Evolutionary conservation across 2,329 filamentous ascomycete species (phyloP), one percentile per base, ranked within the genome.

Genomic region (Trichoderma koningii): DNA sequence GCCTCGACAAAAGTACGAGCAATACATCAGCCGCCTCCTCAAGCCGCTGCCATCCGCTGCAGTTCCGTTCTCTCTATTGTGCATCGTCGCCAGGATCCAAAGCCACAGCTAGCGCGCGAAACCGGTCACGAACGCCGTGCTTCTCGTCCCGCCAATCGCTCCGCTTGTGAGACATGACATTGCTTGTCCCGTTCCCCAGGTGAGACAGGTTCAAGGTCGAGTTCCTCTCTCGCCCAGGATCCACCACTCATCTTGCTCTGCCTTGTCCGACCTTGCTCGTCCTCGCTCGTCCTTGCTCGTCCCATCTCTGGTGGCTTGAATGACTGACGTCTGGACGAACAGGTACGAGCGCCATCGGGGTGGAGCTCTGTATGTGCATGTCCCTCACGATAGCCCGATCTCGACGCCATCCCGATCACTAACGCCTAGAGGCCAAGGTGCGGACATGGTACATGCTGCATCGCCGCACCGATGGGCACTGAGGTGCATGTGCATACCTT

Each of bases 331-430:
- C 26, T 41, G 23, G 26, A 53, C 59, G 59, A 62, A 53, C 59
- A 53, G 59, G 59, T 53, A 53, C 59, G 26, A 44, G 26, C 34
- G 44, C 59, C 50, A 41, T 28, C 50, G 14, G 48, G 38, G 59
- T 62, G 59, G 50, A 26, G 48, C 41, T 9, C 47, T 45, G 59
- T 23, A 44, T 23, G 7, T 12, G 30, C 30, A 34, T 34, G 30
- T 9, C 30, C 30, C 30, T 34, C 56, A 30, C 10, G 42, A 60
- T 42, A 51, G 47, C 45, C 56, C 56, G 57, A 62, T 62, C 48
- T 62, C 57, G 57, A 62, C 57, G 57, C 57, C 57, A 62, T 62
- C 57, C 57, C 57, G 57, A 52, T 62, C 48, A 62, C 34, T 51
- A 51, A 41, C 21, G 41, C 47, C 21, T 7, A 38, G 10, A 14